Evolutionary conservation across 805 yeast genomes (phyloP).

Genomic region (Monosporozyma solicola): DNA sequence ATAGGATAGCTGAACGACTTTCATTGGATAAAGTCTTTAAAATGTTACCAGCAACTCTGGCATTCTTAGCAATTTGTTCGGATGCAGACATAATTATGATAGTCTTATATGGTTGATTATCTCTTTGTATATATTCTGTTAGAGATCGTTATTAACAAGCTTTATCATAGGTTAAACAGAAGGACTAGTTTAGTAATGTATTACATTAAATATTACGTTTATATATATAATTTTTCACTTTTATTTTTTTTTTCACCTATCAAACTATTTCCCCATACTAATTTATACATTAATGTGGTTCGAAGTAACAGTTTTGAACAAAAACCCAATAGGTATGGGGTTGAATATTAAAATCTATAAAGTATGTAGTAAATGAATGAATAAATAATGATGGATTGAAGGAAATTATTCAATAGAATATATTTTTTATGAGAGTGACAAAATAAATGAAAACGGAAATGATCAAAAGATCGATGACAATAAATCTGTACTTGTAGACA

Average conservation of each 20-base stretch:
- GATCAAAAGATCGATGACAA: slow-evolving; percentile 6
- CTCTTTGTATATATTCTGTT: too few species aligned
- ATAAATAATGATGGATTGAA: background rate
- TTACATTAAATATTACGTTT: background rate
- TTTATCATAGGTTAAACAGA: too few species aligned
- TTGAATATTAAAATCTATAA: background rate
- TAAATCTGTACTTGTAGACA: slow-evolving; percentile 7
- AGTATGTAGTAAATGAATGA: background rate
- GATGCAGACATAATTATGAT: slow-evolving; percentile 25
- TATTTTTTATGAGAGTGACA: background rate
- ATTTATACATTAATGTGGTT: too few species aligned
- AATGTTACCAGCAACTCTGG: slow-evolving; percentile 74
- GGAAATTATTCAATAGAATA: background rate
- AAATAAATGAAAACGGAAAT: background rate
- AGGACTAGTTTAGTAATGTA: background rate
- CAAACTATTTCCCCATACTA: background rate
- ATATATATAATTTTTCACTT: background rate
- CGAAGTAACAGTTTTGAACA: too few species aligned
- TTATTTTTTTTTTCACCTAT: background rate
- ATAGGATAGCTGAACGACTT: slow-evolving; percentile 64
- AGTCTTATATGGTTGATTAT: background rate
- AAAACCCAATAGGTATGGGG: background rate
- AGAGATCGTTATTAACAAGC: background rate
- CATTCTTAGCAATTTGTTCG: slow-evolving; percentile 68
- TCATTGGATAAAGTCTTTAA: slow-evolving; percentile 70